Evolutionary conservation across 495 filamentous ascomycete species (phyloP).

Genomic region (Neurospora cerealis): DNA sequence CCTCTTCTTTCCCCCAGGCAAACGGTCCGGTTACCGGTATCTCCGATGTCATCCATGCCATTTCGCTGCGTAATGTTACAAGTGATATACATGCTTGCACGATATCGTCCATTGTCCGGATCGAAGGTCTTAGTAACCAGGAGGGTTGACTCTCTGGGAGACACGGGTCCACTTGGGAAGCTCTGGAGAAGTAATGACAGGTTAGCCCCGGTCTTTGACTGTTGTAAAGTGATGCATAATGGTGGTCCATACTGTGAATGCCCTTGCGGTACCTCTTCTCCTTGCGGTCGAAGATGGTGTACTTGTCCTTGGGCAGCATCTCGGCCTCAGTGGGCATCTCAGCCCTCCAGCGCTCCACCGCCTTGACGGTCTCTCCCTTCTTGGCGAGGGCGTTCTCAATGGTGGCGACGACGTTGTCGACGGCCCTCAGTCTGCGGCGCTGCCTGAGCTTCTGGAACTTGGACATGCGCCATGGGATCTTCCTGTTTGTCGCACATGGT

Average conservation of each 20-base stretch:
- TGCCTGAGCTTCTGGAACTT: conserved; percentile 82
- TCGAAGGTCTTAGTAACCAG: conserved; percentile 60
- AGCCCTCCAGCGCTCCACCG: conserved; percentile 76
- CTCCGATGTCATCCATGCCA: conserved; percentile 1
- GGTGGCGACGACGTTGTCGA: conserved; percentile 73
- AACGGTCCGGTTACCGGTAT: neutral
- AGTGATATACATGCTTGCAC: conserved; percentile 8
- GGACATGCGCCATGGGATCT: conserved; percentile 95
- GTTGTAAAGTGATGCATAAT: neutral
- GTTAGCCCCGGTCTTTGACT: conserved; percentile 12
- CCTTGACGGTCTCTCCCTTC: conserved; percentile 56
- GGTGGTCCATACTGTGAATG: conserved; percentile 72
- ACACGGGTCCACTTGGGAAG: conserved; percentile 95
- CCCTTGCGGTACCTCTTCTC: conserved; percentile 92
- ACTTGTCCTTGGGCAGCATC: conserved; percentile 95
- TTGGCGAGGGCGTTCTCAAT: conserved; percentile 66
- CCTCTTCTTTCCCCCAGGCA: neutral
- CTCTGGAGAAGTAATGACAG: conserved; percentile 38
- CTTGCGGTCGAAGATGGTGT: conserved; percentile 94
- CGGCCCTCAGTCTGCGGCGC: conserved; percentile 70
- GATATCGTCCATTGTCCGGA: neutral
- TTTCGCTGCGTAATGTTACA: conserved; percentile 15
- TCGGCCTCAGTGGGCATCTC: conserved; percentile 95
- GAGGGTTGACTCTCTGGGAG: conserved; percentile 84
- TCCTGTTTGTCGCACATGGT: conserved; percentile 46